Percentiles rank a stretch among this genome's conserved stretches.
Evolutionary conservation across 805 yeast genomes (phyloP).

Genomic region (Schwanniomyces occidentalis): DNA sequence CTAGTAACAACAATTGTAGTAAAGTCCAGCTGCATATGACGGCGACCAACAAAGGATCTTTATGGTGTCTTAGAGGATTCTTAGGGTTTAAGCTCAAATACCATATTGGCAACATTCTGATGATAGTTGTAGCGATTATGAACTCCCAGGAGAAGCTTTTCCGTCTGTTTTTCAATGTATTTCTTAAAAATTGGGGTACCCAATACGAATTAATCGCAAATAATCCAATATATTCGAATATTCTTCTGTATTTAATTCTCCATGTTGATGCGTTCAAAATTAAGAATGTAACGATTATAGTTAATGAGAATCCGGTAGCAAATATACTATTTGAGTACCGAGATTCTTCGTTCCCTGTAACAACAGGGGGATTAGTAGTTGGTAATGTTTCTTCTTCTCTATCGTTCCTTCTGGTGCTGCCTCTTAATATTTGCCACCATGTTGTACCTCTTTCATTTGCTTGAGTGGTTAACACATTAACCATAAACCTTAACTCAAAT

Average conservation of each 20-base stretch:
- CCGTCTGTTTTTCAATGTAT: conserved; percentile 66
- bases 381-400: conserved; percentile 6
- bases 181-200: conserved; percentile 86
- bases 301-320: conserved; percentile 25
- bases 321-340: conserved; percentile 25
- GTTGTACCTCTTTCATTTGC: conserved; percentile 68
- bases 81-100: conserved; percentile 55
- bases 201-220: conserved; percentile 68
- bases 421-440: conserved; percentile 65
- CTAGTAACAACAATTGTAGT: conserved; percentile 58
- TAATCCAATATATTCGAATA: conserved; percentile 58
- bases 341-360: conserved; percentile 17
- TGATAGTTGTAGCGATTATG: conserved; percentile 62
- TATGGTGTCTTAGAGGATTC: conserved; percentile 73
- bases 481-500: conserved; percentile 74
- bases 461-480: conserved; percentile 67
- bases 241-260: conserved; percentile 56
- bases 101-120: conserved; percentile 63
- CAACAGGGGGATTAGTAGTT: conserved; percentile 6
- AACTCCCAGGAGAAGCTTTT: conserved; percentile 71
- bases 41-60: conserved; percentile 51
- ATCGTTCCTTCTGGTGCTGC: conserved; percentile 36
- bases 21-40: conserved; percentile 54
- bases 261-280: conserved; percentile 59
- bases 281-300: conserved; percentile 47